phyloP scores from a whole-genome alignment of 768 basidiomycete species.

The Auricularia sp. region DNA sequence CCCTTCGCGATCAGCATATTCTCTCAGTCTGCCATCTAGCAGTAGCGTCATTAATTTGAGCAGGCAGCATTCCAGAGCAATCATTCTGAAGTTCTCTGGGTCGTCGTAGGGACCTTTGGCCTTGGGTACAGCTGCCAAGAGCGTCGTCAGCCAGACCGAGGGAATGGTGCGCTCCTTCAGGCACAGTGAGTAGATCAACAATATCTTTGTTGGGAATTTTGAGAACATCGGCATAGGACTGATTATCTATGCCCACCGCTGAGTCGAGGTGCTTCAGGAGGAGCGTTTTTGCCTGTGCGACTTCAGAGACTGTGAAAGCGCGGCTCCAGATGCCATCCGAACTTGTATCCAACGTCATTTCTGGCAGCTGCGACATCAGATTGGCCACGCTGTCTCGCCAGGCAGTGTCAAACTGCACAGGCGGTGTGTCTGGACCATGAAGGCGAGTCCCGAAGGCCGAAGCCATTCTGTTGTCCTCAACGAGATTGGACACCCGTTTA shows the following conservation, averaged over 20 bases:
- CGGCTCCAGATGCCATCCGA: background rate
- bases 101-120: conserved; percentile 1
- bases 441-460: background rate
- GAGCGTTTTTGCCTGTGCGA: background rate
- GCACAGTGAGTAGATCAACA: background rate
- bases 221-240: background rate
- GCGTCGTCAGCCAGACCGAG: background rate
- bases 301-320: background rate
- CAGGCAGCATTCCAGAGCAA: conserved; percentile 22
- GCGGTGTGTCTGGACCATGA: background rate
- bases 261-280: background rate
- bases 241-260: background rate
- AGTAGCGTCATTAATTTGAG: conserved; percentile 17
- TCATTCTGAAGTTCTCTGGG: conserved; percentile 17
- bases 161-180: background rate
- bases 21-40: conserved; percentile 12
- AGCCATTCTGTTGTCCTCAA: background rate
- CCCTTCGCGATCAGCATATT: conserved; percentile 5
- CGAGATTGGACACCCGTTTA: background rate
- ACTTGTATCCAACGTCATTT: background rate
- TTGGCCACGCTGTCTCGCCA: background rate
- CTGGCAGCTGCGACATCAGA: background rate
- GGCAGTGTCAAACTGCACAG: background rate
- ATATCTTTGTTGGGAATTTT: background rate
- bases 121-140: background rate